A percentile compares a stretch with the other conserved stretches of the same genome.
phyloP scores from a whole-genome alignment of 352 stramenopile genomes.

The Phytophthora multivora region DNA sequence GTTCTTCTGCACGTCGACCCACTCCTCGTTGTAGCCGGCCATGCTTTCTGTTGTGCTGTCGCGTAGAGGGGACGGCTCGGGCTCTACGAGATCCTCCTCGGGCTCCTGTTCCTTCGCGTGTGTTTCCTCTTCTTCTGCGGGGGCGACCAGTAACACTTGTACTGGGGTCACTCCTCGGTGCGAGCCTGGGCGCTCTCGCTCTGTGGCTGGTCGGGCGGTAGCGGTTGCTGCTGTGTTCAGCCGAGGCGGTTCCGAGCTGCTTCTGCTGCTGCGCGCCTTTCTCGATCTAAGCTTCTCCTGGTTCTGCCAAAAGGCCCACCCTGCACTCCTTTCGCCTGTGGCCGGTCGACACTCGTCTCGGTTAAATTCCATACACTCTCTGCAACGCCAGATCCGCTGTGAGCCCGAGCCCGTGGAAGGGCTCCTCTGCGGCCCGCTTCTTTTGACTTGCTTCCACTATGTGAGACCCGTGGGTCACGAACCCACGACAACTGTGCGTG shows the following conservation, averaged over 20 bases:
- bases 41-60: constrained; percentile 36
- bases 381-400: constrained; percentile 9
- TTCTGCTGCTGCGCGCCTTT: constrained; percentile 1
- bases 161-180: constrained; percentile 23
- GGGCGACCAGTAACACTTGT: constrained; percentile 14
- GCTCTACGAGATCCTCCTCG: constrained; percentile 15
- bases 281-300: constrained; percentile 25
- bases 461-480: constrained; percentile 1
- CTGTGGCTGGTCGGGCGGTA: neutral
- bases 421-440: neutral
- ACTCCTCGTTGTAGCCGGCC: constrained; percentile 78
- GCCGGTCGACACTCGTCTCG: constrained; percentile 10
- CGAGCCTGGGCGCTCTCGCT: constrained; percentile 5
- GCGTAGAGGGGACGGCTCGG: constrained; percentile 8
- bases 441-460: constrained; percentile 19
- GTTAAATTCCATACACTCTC: constrained; percentile 24
- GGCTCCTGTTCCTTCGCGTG: constrained; percentile 9
- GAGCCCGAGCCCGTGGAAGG: constrained; percentile 7
- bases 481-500: constrained; percentile 1
- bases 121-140: constrained; percentile 6
- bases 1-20: constrained; percentile 92
- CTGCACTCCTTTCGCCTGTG: too few relatives aligned
- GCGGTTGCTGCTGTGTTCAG: constrained; percentile 19
- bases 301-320: constrained; percentile 18
- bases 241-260: constrained; percentile 22